phyloP scores from a whole-genome alignment of 768 basidiomycete genomes.

The Pisolithus microcarpus region DNA sequence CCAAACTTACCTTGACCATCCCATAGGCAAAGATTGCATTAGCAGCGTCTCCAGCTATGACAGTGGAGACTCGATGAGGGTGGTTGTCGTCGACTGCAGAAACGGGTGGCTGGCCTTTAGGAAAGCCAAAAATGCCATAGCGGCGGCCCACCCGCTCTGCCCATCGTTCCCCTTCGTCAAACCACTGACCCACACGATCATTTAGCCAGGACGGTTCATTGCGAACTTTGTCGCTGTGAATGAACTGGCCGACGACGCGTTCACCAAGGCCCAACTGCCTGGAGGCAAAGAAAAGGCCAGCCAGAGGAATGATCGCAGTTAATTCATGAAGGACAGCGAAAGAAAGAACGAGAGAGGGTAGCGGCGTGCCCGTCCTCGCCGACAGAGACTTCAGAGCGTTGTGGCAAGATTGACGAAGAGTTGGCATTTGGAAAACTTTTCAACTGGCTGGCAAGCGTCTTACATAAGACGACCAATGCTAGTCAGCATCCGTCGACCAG shows the following conservation, averaged over 20 bases:
- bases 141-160: slow-evolving; percentile 62
- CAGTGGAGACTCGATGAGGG: slow-evolving; percentile 23
- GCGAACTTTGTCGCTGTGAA: slow-evolving; percentile 10
- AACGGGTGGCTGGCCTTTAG: slow-evolving; percentile 34
- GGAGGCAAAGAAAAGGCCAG: slow-evolving; percentile 66
- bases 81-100: slow-evolving; percentile 2
- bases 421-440: slow-evolving; percentile 16
- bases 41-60: slow-evolving; percentile 67
- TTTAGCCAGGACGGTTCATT: slow-evolving; percentile 33
- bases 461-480: slow-evolving; percentile 23
- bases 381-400: slow-evolving; percentile 54
- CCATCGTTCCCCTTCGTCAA: slow-evolving; percentile 71
- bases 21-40: slow-evolving; percentile 81
- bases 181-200: slow-evolving; percentile 47
- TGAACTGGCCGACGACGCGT: slow-evolving; percentile 42
- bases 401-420: slow-evolving; percentile 30
- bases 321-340: slow-evolving; percentile 83
- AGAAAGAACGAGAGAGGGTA: slow-evolving; percentile 69
- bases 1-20: slow-evolving; percentile 54
- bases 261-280: slow-evolving; percentile 65
- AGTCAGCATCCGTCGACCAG: slow-evolving; percentile 5
- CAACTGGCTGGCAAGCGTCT: not conserved
- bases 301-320: slow-evolving; percentile 72
- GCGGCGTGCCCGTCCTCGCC: slow-evolving; percentile 61
- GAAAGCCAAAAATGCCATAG: slow-evolving; percentile 78